phyloP scores from a whole-genome alignment of 305 asterid species.

The Solanum chacoense region DNA sequence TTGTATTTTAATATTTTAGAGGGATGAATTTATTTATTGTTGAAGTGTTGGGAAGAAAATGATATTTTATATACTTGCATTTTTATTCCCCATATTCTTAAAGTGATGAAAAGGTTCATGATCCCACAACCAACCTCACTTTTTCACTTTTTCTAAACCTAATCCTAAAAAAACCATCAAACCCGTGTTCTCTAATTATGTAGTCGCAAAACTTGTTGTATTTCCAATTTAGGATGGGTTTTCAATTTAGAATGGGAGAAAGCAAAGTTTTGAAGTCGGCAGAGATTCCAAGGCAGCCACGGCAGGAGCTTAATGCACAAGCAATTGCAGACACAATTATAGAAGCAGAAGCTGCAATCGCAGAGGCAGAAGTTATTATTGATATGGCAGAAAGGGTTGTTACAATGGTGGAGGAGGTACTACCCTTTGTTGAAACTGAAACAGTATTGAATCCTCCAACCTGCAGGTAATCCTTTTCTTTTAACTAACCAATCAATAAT shows the following conservation, averaged over 20 bases:
- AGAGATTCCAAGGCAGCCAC: background rate
- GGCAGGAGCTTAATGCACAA: background rate
- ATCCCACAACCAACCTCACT: background rate
- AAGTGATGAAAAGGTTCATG: background rate
- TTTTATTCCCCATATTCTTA: background rate
- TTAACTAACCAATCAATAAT: background rate
- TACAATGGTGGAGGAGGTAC: background rate
- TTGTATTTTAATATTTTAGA: background rate
- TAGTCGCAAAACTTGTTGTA: no score
- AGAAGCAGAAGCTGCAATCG: background rate
- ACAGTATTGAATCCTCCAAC: background rate
- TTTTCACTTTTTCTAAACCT: background rate
- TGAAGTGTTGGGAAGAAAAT: background rate
- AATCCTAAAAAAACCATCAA: no score
- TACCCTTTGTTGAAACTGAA: background rate
- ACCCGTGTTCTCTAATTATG: no score
- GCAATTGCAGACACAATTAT: background rate
- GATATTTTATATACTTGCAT: background rate
- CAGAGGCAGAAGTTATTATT: background rate
- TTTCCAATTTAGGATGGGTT: no score
- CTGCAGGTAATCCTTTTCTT: background rate
- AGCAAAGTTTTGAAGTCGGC: background rate
- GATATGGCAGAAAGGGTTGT: background rate
- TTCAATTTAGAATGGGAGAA: background rate
- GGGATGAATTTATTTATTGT: background rate